phyloP scores from a whole-genome alignment of 352 stramenopile species.

The Paralagenidium karlingii region DNA sequence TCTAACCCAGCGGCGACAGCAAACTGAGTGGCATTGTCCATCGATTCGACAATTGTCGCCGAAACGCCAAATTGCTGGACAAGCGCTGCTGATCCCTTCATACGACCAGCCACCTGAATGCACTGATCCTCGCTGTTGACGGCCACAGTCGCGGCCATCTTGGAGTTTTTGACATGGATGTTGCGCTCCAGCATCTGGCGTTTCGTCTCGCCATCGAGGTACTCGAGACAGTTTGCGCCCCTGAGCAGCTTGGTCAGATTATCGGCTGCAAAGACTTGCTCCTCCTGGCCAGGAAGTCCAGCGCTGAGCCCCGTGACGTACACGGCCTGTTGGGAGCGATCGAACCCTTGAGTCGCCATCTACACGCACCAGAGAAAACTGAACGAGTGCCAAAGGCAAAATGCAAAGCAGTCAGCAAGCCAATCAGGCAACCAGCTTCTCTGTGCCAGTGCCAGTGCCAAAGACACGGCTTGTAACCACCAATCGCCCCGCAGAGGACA shows the following conservation, averaged over 20 bases:
- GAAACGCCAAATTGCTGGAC: slow-evolving; percentile 79
- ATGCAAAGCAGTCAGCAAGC: no score
- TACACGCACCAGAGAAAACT: no score
- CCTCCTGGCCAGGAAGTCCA: slow-evolving; percentile 71
- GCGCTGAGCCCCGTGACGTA: slow-evolving; percentile 89
- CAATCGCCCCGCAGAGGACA: no score
- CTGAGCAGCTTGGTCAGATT: slow-evolving; percentile 83
- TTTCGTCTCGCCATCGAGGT: slow-evolving; percentile 46
- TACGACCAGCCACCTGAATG: slow-evolving; percentile 87
- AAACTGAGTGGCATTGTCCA: slow-evolving; percentile 92
- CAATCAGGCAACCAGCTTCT: no score
- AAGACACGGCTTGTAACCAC: no score
- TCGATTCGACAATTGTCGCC: slow-evolving; percentile 82
- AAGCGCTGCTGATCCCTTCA: slow-evolving; percentile 51
- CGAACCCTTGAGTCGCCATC: no score
- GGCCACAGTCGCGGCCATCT: slow-evolving; percentile 4
- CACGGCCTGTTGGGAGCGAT: slow-evolving; percentile 35
- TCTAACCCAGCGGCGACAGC: slow-evolving; percentile 91
- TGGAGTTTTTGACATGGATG: slow-evolving; percentile 27
- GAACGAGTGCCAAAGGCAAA: no score
- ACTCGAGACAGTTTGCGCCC: slow-evolving; percentile 85
- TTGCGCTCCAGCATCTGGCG: slow-evolving; percentile 88
- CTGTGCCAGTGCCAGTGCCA: no score
- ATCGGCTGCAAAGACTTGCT: slow-evolving; percentile 52
- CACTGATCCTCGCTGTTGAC: slow-evolving; percentile 35